phyloP scores from a whole-genome alignment of 176 grass and related monocot species.

The Poa pratensis region DNA sequence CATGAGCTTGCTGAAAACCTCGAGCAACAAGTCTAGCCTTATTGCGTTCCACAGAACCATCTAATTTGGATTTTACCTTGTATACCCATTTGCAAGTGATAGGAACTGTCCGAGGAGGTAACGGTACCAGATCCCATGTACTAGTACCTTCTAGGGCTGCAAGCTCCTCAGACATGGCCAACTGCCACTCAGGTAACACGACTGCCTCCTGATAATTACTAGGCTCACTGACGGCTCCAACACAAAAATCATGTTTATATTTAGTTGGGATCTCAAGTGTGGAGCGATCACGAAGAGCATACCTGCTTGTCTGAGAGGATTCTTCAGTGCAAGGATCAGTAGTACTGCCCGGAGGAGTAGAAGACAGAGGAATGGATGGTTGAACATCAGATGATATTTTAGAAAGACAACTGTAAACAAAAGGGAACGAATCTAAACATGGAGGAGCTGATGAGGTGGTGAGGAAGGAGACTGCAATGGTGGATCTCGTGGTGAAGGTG shows the following conservation, averaged over 20 bases:
- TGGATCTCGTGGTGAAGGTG: no score
- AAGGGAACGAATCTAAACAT: no score
- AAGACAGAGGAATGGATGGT: not conserved
- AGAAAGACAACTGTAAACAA: not conserved
- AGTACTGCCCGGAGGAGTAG: not conserved
- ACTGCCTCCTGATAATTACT: not conserved
- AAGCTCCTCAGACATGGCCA: not conserved
- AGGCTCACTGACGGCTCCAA: not conserved
- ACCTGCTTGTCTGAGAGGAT: not conserved
- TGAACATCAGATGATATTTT: not conserved
- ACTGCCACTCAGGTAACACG: not conserved
- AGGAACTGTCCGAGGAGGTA: not conserved
- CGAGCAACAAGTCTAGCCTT: not conserved
- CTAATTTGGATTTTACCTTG: not conserved
- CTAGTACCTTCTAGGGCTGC: not conserved
- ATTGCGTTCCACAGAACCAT: not conserved
- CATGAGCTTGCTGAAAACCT: no score
- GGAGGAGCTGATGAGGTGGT: no score
- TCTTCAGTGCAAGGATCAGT: not conserved
- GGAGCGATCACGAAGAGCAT: not conserved
- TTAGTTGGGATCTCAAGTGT: not conserved
- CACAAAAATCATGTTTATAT: not conserved
- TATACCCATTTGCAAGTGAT: not conserved
- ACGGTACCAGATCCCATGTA: not conserved
- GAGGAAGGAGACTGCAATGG: no score